Evolutionary conservation across 352 stramenopile species (phyloP), one percentile per base, ranked within the genome.

Genomic region (Phytopythium delawarense): DNA sequence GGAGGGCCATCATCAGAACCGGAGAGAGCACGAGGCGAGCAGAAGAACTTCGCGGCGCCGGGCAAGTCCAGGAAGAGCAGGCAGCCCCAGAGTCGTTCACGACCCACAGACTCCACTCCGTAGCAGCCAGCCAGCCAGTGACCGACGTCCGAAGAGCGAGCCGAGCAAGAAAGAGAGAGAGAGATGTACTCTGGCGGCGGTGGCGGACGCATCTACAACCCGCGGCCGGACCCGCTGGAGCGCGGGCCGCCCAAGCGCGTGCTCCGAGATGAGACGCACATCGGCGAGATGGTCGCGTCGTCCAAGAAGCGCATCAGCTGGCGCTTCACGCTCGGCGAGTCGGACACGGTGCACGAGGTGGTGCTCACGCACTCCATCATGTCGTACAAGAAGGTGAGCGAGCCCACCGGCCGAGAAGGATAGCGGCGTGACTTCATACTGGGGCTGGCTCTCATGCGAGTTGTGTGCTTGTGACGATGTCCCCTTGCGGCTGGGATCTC

Each of bases 261-360:
- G 32, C 65, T 76, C 49, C 81, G 82, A 25, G 82, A 92, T 28
- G 82, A 92, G 61, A 82, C 80, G 54, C 78, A 93, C 65, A 87
- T 95, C 40, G 87, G 87, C 48, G 82, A 92, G 72, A 79, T 81
- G 57, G 75, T 94, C 21, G 80, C 86, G n/a, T 70, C 75, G 25
- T 92, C 86, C 45, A 93, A 94, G 76, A 91, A 90, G 68, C 84
- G 86, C 60, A 82, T 92, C 57, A 75, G 80, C 52, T 94, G 86
- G 86, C 84, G 81, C 45, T 95, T 95, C 57, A 87, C 84, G 44
- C 70, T 95, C 44, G 84, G 87, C 56, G 84, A 93, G 44, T 73
- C 72, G 2, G 86, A 95, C 54, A 76, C 69, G 50, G 71, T 76
- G 50, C 86, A 95, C 63, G 81, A 91, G 59, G 79, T 93, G 42